These are phyloP conservation scores for Metrosideros polymorpha DNA, from an alignment of 441 rosid species.

Conservation along the genomic window DNA sequence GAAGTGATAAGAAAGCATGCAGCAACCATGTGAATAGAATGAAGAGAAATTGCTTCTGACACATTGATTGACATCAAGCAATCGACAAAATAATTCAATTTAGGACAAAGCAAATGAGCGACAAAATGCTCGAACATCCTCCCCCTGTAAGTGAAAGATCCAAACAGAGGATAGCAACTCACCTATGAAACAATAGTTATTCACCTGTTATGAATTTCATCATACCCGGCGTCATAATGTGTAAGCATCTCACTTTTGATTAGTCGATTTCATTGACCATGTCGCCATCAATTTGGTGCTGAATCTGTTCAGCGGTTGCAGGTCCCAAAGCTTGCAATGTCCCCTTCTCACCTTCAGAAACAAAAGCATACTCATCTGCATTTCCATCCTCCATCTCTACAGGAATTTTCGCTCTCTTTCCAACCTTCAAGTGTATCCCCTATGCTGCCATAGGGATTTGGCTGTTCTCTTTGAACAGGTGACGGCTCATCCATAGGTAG, in stretches of 20 bases:
- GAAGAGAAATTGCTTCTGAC: background rate
- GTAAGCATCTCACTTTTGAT: too few relatives aligned
- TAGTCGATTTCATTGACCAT: constrained; percentile 38
- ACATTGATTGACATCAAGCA: background rate
- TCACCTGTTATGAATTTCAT: too few relatives aligned
- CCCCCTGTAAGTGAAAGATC: too few relatives aligned
- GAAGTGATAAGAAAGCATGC: background rate
- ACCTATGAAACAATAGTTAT: too few relatives aligned
- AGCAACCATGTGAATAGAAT: background rate
- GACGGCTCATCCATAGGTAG: constrained; percentile 39
- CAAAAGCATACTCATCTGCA: constrained; percentile 77
- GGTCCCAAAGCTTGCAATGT: constrained; percentile 89
- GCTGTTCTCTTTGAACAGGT: constrained; percentile 34
- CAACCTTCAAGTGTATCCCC: constrained; percentile 91
- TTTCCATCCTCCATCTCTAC: constrained; percentile 59
- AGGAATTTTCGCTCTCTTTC: constrained; percentile 85
- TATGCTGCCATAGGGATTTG: constrained; percentile 73
- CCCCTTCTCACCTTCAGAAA: constrained; percentile 66
- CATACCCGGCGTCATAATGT: too few relatives aligned
- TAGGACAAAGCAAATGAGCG: background rate
- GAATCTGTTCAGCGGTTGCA: constrained; percentile 80
- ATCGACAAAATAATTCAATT: background rate
- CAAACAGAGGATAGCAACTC: background rate
- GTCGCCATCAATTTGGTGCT: constrained; percentile 34
- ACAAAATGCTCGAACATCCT: background rate